Evolutionary conservation across 73 alveolate species (phyloP).

Genomic region (Paramecium bursaria): DNA sequence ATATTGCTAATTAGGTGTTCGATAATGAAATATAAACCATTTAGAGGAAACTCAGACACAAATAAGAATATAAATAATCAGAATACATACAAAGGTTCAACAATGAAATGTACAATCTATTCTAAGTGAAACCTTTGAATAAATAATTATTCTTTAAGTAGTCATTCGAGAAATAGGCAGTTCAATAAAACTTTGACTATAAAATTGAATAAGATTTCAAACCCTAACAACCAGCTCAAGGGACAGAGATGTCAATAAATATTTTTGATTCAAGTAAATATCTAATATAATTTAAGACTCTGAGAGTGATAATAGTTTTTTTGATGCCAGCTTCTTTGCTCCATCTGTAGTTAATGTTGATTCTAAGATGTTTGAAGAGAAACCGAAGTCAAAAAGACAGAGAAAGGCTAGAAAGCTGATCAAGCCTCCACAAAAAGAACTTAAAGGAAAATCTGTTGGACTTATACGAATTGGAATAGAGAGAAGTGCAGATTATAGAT

Average conservation of each 20-base stretch:
- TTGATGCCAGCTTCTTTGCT: conserved; percentile 53
- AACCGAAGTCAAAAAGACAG: not conserved
- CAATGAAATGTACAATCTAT: conserved; percentile 33
- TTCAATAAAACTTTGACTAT: not conserved
- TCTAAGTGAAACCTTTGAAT: conserved; percentile 35
- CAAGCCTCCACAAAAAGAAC: not conserved
- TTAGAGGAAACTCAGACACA: conserved; percentile 1
- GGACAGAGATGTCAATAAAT: conserved; percentile 41
- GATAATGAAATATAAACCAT: conserved; percentile 28
- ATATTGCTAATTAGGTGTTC: not conserved
- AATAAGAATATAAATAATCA: not conserved
- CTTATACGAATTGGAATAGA: conserved; percentile 45
- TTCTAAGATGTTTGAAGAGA: conserved; percentile 39
- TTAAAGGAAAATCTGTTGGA: conserved; percentile 48
- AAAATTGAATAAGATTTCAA: conserved; percentile 10
- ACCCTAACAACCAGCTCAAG: conserved; percentile 26
- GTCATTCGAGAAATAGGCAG: not conserved
- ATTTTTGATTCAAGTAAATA: conserved; percentile 32
- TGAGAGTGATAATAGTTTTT: conserved; percentile 34
- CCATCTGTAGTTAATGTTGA: conserved; percentile 47
- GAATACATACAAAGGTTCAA: conserved; percentile 38
- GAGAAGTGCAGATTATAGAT: conserved; percentile 50
- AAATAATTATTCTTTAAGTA: conserved; percentile 6
- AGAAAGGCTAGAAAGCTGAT: conserved; percentile 7
- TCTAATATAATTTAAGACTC: no score